Evolutionary conservation across 495 filamentous ascomycete genomes (phyloP).

Genomic region (Letharia columbiana): DNA sequence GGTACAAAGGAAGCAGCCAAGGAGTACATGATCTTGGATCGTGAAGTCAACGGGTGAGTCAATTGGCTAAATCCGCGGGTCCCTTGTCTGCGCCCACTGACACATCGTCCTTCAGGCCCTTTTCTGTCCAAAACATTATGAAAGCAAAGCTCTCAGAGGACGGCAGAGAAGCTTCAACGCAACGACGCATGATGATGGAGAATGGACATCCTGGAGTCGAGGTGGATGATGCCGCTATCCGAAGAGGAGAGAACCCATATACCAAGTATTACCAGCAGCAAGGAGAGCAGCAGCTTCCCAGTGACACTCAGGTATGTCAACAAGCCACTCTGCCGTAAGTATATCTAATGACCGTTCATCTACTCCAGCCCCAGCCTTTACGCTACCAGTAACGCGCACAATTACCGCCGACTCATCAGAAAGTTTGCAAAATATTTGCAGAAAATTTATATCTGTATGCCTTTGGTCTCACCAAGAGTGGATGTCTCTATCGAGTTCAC

Average conservation of each 20-base stretch:
- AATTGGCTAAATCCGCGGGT: not conserved
- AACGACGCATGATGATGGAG: slow-evolving; percentile 43
- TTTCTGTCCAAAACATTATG: slow-evolving; percentile 40
- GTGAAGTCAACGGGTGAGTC: slow-evolving; percentile 64
- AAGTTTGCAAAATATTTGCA: not conserved
- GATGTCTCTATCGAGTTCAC: not conserved
- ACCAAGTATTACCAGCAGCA: slow-evolving; percentile 58
- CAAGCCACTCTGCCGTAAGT: not conserved
- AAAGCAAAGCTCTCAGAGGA: slow-evolving; percentile 45
- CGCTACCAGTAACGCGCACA: slow-evolving; percentile 5
- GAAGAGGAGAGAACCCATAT: slow-evolving; percentile 55
- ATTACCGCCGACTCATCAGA: not conserved
- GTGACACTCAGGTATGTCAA: slow-evolving; percentile 23
- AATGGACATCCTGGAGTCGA: slow-evolving; percentile 50
- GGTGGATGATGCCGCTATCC: slow-evolving; percentile 54
- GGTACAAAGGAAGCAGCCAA: slow-evolving; percentile 78
- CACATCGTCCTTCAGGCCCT: slow-evolving; percentile 30
- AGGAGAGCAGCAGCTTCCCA: slow-evolving; percentile 34
- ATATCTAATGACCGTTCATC: not conserved
- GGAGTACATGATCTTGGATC: slow-evolving; percentile 76
- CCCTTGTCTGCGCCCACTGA: not conserved
- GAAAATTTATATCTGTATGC: not conserved
- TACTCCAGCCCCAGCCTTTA: slow-evolving; percentile 9
- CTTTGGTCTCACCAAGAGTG: not conserved
- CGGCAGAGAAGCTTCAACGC: slow-evolving; percentile 39